These are phyloP conservation scores for Ustulina deusta DNA, from an alignment of 2,329 filamentous ascomycete species.

Conservation along the genomic window DNA sequence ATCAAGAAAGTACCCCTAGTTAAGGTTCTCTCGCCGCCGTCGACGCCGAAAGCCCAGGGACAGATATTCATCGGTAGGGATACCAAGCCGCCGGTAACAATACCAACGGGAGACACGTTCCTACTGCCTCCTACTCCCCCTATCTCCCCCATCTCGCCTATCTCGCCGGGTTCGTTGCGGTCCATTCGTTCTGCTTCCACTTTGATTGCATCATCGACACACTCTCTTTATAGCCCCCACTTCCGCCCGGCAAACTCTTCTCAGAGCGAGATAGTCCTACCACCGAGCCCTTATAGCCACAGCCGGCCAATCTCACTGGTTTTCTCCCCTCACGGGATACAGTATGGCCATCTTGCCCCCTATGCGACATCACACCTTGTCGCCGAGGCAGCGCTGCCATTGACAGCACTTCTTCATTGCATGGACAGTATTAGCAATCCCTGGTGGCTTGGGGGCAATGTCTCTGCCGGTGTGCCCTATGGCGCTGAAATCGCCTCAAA, in stretches of 20 bases:
- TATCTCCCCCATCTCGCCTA: slow-evolving; percentile 53
- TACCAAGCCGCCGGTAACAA: slow-evolving; percentile 26
- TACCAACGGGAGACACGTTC: slow-evolving; percentile 42
- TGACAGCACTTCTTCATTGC: slow-evolving; percentile 73
- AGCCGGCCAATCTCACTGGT: slow-evolving; percentile 67
- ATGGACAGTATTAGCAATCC: slow-evolving; percentile 70
- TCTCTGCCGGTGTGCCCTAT: slow-evolving; percentile 67
- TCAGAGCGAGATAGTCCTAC: slow-evolving; percentile 26
- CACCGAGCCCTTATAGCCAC: slow-evolving; percentile 36
- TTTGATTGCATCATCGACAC: slow-evolving; percentile 47
- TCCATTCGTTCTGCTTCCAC: slow-evolving; percentile 54
- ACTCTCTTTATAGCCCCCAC: slow-evolving; percentile 31
- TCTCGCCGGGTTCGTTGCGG: slow-evolving; percentile 47
- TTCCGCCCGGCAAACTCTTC: slow-evolving; percentile 41
- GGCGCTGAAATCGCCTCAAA: slow-evolving; percentile 68
- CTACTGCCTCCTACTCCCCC: slow-evolving; percentile 54
- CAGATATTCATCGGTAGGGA: slow-evolving; percentile 21
- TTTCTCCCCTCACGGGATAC: slow-evolving; percentile 73
- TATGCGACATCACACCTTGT: slow-evolving; percentile 70
- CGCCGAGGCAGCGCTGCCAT: slow-evolving; percentile 66
- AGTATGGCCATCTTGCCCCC: slow-evolving; percentile 63
- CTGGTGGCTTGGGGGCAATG: slow-evolving; percentile 71
- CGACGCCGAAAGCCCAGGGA: slow-evolving; percentile 47
- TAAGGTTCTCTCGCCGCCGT: slow-evolving; percentile 49
- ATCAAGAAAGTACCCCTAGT: slow-evolving; percentile 22